Conservation (phyloP, 441 rosid genomes). For the Pelargonium myrrhifolium region DNA sequence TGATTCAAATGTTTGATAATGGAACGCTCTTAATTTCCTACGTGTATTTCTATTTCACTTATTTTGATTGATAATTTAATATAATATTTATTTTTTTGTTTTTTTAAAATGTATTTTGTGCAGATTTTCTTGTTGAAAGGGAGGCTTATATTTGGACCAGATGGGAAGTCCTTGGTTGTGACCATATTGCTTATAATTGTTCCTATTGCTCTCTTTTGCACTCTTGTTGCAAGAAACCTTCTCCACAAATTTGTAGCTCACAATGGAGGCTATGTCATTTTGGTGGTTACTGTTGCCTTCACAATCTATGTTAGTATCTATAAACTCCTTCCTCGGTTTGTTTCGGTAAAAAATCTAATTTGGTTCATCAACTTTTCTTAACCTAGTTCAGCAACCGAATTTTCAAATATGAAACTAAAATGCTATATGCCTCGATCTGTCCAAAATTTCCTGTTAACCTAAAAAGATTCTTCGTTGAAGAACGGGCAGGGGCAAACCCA, state of each 20-base stretch:
- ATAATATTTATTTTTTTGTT: not conserved
- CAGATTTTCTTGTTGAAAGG: slow-evolving; percentile 47
- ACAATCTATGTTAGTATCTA: slow-evolving; percentile 37
- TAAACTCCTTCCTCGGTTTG: slow-evolving; percentile 3
- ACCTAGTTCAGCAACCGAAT: too few relatives aligned
- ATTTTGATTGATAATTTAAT: not conserved
- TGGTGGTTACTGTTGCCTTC: slow-evolving; percentile 38
- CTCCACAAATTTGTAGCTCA: slow-evolving; percentile 30
- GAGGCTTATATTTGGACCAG: slow-evolving; percentile 57
- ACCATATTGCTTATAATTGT: slow-evolving; percentile 37
- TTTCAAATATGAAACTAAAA: too few relatives aligned
- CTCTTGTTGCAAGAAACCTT: slow-evolving; percentile 36
- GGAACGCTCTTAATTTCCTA: too few relatives aligned
- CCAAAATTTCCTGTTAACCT: too few relatives aligned
- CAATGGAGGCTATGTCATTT: slow-evolving; percentile 33
- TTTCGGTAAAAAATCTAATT: too few relatives aligned
- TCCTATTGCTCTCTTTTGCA: slow-evolving; percentile 43
- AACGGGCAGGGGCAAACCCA: too few relatives aligned
- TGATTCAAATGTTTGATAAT: too few relatives aligned
- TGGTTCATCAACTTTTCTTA: too few relatives aligned
- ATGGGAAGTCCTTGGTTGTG: slow-evolving; percentile 37
- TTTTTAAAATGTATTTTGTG: slow-evolving; percentile 9
- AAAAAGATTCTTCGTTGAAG: too few relatives aligned
- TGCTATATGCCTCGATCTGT: too few relatives aligned
- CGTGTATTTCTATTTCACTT: too few relatives aligned